Evolutionary conservation across 805 yeast genomes (phyloP).

Genomic region (Wickerhamomyces subpelliculosus): DNA sequence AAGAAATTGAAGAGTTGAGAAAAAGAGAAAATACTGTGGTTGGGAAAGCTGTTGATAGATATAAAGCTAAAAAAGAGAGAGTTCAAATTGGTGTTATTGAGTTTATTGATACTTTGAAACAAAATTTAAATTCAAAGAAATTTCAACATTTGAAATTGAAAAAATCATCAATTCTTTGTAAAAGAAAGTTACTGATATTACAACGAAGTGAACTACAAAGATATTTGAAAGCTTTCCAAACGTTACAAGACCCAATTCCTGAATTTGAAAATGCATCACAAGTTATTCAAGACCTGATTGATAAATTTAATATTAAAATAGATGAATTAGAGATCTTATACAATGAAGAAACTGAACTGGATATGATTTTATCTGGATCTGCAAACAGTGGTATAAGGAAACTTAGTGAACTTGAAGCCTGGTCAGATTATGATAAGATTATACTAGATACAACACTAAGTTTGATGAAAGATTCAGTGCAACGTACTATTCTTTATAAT

Average conservation of each 20-base stretch:
- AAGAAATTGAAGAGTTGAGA: slow-evolving; percentile 64
- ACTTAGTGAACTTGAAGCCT: slow-evolving; percentile 46
- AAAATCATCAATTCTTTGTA: slow-evolving; percentile 29
- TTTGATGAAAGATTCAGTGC: slow-evolving; percentile 39
- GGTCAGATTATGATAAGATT: slow-evolving; percentile 41
- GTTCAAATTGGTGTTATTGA: slow-evolving; percentile 35
- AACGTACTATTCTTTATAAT: slow-evolving; percentile 46
- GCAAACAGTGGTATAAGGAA: slow-evolving; percentile 38
- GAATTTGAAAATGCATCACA: slow-evolving; percentile 17
- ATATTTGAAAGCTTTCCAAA: slow-evolving; percentile 14
- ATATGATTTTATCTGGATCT: slow-evolving; percentile 41
- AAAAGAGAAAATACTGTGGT: slow-evolving; percentile 41
- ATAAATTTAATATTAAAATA: slow-evolving; percentile 38
- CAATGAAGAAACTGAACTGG: slow-evolving; percentile 42
- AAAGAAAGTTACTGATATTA: slow-evolving; percentile 33
- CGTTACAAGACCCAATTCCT: slow-evolving; percentile 15
- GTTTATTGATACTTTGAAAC: slow-evolving; percentile 33
- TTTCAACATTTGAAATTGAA: slow-evolving; percentile 38
- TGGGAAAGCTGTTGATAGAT: slow-evolving; percentile 29
- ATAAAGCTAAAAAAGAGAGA: slow-evolving; percentile 28
- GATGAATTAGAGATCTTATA: slow-evolving; percentile 44
- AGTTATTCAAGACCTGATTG: slow-evolving; percentile 27
- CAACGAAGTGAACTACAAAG: slow-evolving; percentile 32
- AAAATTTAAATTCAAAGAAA: slow-evolving; percentile 34
- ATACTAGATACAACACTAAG: slow-evolving; percentile 35